Conservation (phyloP, 1,284 basidiomycete species). For the Fomitopsis palustris region DNA sequence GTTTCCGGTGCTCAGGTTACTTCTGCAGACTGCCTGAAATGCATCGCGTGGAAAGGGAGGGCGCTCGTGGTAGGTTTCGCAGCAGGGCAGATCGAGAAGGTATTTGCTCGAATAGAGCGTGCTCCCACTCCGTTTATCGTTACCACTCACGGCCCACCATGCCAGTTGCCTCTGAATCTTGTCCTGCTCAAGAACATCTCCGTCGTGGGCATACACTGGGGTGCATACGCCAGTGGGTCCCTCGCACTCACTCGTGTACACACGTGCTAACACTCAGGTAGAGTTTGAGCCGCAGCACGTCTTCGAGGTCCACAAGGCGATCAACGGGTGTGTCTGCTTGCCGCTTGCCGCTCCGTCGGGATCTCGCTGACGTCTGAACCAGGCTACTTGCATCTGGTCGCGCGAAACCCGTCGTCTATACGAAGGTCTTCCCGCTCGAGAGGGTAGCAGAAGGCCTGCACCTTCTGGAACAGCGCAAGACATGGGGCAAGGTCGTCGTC, state of each 20-base stretch:
- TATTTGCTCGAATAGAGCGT: constrained; percentile 55
- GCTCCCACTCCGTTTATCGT: background rate
- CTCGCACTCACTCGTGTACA: background rate
- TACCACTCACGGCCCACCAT: background rate
- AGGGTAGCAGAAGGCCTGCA: constrained; percentile 62
- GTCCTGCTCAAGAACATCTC: constrained; percentile 86
- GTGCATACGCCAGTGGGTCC: constrained; percentile 66
- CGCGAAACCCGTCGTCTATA: constrained; percentile 73
- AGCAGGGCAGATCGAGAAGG: constrained; percentile 86
- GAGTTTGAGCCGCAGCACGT: constrained; percentile 69
- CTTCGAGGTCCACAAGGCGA: constrained; percentile 67
- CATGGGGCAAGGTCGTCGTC: constrained; percentile 91
- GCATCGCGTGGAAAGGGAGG: constrained; percentile 92
- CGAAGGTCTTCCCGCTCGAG: constrained; percentile 64
- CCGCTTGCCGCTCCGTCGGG: background rate
- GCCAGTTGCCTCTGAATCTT: constrained; percentile 81
- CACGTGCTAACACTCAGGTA: constrained; percentile 26
- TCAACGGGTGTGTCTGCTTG: constrained; percentile 55
- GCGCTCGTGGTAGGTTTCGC: constrained; percentile 92
- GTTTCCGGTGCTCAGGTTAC: constrained; percentile 8
- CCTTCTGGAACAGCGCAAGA: constrained; percentile 76
- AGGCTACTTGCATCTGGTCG: constrained; percentile 69
- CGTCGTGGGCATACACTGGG: constrained; percentile 84
- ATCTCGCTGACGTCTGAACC: constrained; percentile 5
- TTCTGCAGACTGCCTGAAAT: constrained; percentile 72